Base-by-base conservation (phyloP, 306 rosid species). In the Trifolium fragiferum region DNA sequence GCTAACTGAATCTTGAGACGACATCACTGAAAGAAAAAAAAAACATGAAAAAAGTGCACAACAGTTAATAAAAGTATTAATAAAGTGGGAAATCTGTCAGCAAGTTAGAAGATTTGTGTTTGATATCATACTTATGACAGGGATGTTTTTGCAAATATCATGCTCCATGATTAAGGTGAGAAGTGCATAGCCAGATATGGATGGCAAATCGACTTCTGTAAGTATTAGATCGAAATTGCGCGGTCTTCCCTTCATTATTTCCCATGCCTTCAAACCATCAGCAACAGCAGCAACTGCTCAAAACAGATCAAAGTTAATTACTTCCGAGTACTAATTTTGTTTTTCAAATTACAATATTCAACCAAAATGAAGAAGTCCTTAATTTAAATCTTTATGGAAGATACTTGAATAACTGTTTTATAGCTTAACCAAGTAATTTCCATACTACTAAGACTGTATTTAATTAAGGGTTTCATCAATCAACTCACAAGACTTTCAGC, bases 231-330 rank as follows among this genome's bases (percentile, higher is more conserved):
- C 99, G 37, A 95, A 53, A 72, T 68, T 76, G 46, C n/a, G 73
- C 0, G 98, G 86, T 67, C 90, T 87, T 82, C 86, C 90, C 83
- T 90, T 95, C 68, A 95, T 89, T 74, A 95, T 64, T 69, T 95
- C 98, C 99, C 99, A 95, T 1, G 99, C 99, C 81, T 86, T 92
- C 82, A 95, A 66, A 74, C 99, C 99, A 80, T 95, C 99, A 72
- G 93, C 20, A 72, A 92, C 99, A 53, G 96, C 93, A 82, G 88
- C 93, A 87, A 95, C 99, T 95, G 92, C 84, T 59, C 83, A 79
- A 80, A 82, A 51, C 35, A 70, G 33, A 81, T 21, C 46, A 66
- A 76, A 54, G 30, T 33, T 37, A 80, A 20, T 61, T 60, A 63
- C 57, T 27, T 27, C 67, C 40, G 30, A 38, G 43, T 11, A 55